Percentiles rank a stretch among this genome's conserved stretches.
These are phyloP conservation scores for Fusarium guadeloupense DNA, from an alignment of 2,329 filamentous ascomycete genomes.

Conservation along the genomic window DNA sequence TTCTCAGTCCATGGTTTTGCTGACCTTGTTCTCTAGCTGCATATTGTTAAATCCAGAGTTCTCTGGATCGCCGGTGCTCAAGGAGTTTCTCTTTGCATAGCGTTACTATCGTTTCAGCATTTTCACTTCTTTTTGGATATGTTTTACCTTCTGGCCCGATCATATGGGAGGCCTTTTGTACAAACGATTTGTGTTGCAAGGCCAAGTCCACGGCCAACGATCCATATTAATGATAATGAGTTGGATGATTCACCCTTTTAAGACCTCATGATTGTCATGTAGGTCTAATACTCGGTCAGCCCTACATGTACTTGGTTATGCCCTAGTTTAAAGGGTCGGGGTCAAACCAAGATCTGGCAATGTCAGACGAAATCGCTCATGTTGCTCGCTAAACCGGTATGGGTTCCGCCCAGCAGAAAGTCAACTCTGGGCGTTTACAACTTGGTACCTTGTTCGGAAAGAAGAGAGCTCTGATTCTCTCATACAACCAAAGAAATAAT, in stretches of 20 bases:
- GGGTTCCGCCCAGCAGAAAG: slow-evolving; percentile 1
- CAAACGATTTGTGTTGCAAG: slow-evolving; percentile 32
- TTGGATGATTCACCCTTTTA: slow-evolving; percentile 30
- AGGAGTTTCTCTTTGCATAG: slow-evolving; percentile 84
- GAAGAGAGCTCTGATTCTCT: too few species aligned
- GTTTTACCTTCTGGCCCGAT: slow-evolving; percentile 20
- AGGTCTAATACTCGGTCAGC: not conserved
- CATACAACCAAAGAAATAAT: not conserved
- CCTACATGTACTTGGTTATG: not conserved
- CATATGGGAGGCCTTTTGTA: slow-evolving; percentile 34
- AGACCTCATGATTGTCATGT: not conserved
- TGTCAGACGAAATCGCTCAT: not conserved
- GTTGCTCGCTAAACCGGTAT: slow-evolving; percentile 18
- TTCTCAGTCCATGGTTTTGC: not conserved
- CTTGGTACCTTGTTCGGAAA: not conserved
- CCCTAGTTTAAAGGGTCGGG: slow-evolving; percentile 4
- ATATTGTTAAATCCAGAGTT: slow-evolving; percentile 94
- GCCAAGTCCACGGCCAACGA: slow-evolving; percentile 20
- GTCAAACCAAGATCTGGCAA: slow-evolving; percentile 4
- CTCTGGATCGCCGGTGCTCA: slow-evolving; percentile 87
- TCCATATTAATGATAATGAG: slow-evolving; percentile 43
- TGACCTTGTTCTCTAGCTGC: slow-evolving; percentile 66
- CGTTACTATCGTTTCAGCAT: slow-evolving; percentile 13
- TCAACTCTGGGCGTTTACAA: slow-evolving; percentile 12
- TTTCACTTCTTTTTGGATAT: slow-evolving; percentile 37